Base-by-base conservation (phyloP, 2,329 filamentous ascomycete species). In the Macrophomina pseudophaseolina region DNA sequence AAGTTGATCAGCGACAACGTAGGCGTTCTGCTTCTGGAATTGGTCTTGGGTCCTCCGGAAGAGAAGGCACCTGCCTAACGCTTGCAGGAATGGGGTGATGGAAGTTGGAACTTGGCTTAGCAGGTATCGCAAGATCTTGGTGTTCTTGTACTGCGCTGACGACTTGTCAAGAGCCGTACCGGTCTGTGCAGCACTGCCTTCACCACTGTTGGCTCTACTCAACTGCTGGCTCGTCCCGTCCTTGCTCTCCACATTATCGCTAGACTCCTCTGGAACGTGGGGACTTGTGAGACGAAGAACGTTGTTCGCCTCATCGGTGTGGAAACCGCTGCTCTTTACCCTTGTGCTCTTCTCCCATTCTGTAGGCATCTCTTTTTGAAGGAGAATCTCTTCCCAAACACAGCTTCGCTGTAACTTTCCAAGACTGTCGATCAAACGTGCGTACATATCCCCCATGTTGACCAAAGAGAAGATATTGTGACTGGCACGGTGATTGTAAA, bases 381-480 rank as follows among this genome's bases (percentile, higher is more conserved):
- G 82, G 0, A 90, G 82, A 42, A 94, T 91, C 70, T 96, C 91
- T 77, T 99, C 94, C 78, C 90, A 90, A n/a, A 97, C 85, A 67
- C 93, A 91, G 63, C 90, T 90, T 49, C 91, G 87, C 70, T 97
- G 86, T 16, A 99, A 81, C 30, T 89, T 88, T 3, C 93, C 93
- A 40, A 98, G 85, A 32, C 88, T 88, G 69, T 88, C 86, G 30
- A 97, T 85, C 44, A 97, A 81, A n/a, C 84, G 80, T 52, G 88
- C 83, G 75, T 97, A 97, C 75, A 92, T 90, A 76, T 98, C 94
- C 38, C 90, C 92, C 28, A 97, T 85, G 74, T 97, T 97, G 71
- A 96, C 86, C 32, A 88, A 86, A 65, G 87, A 88, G 72, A 97
- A 91, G 11, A 90, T 86, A 35, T 88, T 86, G 9, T 85, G 81